phyloP scores from a whole-genome alignment of 208 protist species.

The Wallacemonas sp. region DNA sequence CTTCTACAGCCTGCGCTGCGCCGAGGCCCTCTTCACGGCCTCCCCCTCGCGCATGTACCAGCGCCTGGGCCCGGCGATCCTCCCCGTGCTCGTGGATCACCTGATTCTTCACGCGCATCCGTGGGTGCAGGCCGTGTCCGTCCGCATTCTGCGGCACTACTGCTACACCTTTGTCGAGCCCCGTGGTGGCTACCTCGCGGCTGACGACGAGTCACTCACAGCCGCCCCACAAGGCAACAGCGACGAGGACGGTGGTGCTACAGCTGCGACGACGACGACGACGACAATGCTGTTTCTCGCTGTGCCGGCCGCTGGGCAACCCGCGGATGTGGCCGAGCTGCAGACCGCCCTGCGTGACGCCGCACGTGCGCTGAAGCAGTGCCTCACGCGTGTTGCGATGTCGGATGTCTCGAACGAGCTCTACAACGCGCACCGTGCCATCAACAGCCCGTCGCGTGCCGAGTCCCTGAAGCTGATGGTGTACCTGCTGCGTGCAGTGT shows the following conservation, averaged over 20 bases:
- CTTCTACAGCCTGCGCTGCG: conserved; percentile 80
- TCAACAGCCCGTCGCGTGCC: conserved; percentile 55
- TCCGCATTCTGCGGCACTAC: conserved; percentile 79
- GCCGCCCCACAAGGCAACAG: too few species aligned
- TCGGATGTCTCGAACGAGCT: conserved; percentile 82
- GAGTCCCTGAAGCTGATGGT: conserved; percentile 72
- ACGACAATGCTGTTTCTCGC: conserved; percentile 2
- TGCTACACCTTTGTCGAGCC: conserved; percentile 74
- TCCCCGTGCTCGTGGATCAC: conserved; percentile 40
- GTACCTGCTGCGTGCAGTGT: conserved; percentile 55
- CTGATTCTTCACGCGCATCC: conserved; percentile 79
- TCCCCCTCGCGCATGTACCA: conserved; percentile 56
- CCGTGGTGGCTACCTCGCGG: conserved; percentile 42
- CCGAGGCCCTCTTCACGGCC: conserved; percentile 57
- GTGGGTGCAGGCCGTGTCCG: conserved; percentile 75
- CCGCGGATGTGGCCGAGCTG: background rate
- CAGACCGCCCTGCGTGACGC: background rate
- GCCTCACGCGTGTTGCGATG: conserved; percentile 57
- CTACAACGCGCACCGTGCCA: conserved; percentile 75
- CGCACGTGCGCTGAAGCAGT: conserved; percentile 27
- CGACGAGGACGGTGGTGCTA: background rate
- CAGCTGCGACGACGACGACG: too few species aligned
- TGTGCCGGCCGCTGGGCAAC: background rate
- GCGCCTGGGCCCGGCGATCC: conserved; percentile 33
- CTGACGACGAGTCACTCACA: background rate